Conservation (phyloP, 139 green algal genomes). For the Closterium sp. region DNA sequence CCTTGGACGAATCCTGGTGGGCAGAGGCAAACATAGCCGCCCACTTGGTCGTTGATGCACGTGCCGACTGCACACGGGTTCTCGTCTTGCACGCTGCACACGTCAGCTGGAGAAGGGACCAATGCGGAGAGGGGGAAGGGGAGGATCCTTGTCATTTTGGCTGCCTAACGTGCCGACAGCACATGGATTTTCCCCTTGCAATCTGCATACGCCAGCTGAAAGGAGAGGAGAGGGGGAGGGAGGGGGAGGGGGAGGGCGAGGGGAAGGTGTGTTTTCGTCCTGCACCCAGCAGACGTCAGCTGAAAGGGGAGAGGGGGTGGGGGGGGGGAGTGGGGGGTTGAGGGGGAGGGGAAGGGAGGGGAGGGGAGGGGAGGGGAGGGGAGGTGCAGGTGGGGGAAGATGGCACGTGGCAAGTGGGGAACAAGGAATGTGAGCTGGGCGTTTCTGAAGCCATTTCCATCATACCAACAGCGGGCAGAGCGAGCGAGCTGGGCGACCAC, state of each 20-base stretch:
- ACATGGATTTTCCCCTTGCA: neutral
- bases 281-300: too few relatives aligned
- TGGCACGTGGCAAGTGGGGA: neutral
- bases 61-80: constrained; percentile 6
- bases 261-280: too few relatives aligned
- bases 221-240: neutral
- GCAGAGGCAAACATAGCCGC: neutral
- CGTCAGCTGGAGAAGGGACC: neutral
- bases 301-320: neutral
- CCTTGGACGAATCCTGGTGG: neutral
- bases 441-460: too few relatives aligned
- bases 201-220: neutral
- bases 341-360: neutral
- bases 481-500: too few relatives aligned
- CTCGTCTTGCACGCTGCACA: neutral
- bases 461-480: too few relatives aligned
- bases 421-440: neutral
- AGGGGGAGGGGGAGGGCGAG: too few relatives aligned
- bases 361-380: neutral
- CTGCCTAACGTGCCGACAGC: too few relatives aligned
- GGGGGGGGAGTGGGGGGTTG: neutral
- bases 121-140: neutral
- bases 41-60: neutral
- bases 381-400: neutral
- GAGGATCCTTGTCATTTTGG: too few relatives aligned